Evolutionary conservation across 2,329 filamentous ascomycete genomes (phyloP).

Genomic region (Myriangium duriaei): DNA sequence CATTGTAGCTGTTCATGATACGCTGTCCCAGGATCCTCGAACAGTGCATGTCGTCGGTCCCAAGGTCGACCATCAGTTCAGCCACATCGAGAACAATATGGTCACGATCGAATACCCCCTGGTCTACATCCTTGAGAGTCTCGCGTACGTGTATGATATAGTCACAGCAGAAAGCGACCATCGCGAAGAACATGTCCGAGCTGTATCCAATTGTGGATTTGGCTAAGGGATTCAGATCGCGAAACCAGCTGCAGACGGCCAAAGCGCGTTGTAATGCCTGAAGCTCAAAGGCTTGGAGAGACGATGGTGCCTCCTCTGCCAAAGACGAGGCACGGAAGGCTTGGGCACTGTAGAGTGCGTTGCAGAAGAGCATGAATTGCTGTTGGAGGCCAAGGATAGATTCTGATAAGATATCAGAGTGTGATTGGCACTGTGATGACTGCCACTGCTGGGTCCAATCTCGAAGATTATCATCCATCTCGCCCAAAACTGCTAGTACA

Average conservation of each 20-base stretch:
- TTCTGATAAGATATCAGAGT: background rate
- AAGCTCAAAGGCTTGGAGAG: background rate
- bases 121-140: background rate
- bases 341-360: background rate
- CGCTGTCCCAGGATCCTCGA: background rate
- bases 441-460: background rate
- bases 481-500: background rate
- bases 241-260: background rate
- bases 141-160: background rate
- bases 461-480: background rate
- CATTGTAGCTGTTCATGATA: background rate
- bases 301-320: background rate
- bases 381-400: background rate
- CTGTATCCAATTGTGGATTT: background rate
- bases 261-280: background rate
- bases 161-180: background rate
- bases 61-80: background rate
- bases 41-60: background rate
- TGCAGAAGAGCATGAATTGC: background rate
- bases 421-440: background rate
- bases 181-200: background rate
- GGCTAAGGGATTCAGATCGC: background rate
- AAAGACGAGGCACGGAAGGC: background rate
- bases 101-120: background rate
- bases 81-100: background rate